Conservation (phyloP, 176 grass and related monocot genomes). For the Oryza meyeriana region DNA sequence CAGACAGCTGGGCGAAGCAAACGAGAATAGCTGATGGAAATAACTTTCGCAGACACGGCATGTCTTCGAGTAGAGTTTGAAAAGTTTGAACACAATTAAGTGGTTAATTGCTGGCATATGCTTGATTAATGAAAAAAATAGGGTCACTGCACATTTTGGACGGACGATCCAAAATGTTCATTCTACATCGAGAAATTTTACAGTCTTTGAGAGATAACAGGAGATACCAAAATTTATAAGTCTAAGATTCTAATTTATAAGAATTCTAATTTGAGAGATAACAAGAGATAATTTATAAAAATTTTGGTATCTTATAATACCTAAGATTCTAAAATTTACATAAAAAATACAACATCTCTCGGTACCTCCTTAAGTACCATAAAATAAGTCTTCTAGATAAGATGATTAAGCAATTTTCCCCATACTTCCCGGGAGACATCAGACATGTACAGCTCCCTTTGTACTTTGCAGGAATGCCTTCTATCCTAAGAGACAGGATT, state of each 20-base stretch:
- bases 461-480: not conserved
- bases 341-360: too few species aligned
- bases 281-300: too few species aligned
- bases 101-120: not conserved
- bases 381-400: too few species aligned
- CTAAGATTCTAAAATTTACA: too few species aligned
- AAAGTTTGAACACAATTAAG: not conserved
- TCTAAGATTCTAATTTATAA: too few species aligned
- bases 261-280: too few species aligned
- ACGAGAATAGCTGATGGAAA: too few species aligned
- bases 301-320: too few species aligned
- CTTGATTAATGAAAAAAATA: not conserved
- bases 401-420: not conserved
- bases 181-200: too few species aligned
- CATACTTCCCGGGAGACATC: not conserved
- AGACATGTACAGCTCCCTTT: not conserved
- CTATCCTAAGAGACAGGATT: not conserved
- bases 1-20: not conserved
- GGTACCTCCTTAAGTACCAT: too few species aligned
- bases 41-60: not conserved
- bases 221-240: too few species aligned
- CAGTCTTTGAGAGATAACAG: too few species aligned
- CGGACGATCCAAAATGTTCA: not conserved
- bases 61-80: not conserved
- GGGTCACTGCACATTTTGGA: not conserved